Evolutionary conservation across 495 filamentous ascomycete genomes (phyloP), one percentile per base, ranked within the genome.

Genomic region (Platismatia glauca): DNA sequence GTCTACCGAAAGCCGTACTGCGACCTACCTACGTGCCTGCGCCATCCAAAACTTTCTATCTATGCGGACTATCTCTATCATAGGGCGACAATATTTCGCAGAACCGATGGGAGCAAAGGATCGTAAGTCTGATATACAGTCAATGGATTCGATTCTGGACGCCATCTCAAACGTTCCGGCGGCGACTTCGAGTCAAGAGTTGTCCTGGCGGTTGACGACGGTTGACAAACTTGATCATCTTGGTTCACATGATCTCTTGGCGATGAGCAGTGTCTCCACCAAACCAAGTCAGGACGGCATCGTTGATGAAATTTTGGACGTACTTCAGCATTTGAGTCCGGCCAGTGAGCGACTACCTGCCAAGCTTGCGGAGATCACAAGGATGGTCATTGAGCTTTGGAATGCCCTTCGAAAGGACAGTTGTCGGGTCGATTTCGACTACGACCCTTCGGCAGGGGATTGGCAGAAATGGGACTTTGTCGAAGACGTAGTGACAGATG

Each of bases 191-290:
- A 60, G 58, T 4, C 31, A 60, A 37, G 20, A 60, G 0, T 60
- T 60, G 11, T 60, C 20, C 43, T 60, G 33, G 43, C 43, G 43
- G 33, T 50, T 60, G 37, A 56, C 35, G n/a, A 62, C 60, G 22
- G 24, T 56, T 62, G 35, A 62, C 11, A 62, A 56, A 43, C 60
- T 62, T 56, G n/a, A 62, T 38, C 35, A 20, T 31, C 60, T 55
- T 18, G 5, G 24, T 56, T 56, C 13, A 43, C 16, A 62, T 43
- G 18, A 9, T 62, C 50, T 29, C 35, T 55, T 6, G 31, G 11
- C 35, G 48, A n/a, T 2, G 20, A 33, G 3, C 4, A 11, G 31
- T 62, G 4, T 62, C 48, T 62, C 39, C 22, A 62, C 35, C 29
- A 11, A 62, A 56, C 35, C 50, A 22, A 43, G 15, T 43, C 35